Evolutionary conservation across 1,139 yeast species (phyloP).

Genomic region (Geotrichum citri-aurantii): DNA sequence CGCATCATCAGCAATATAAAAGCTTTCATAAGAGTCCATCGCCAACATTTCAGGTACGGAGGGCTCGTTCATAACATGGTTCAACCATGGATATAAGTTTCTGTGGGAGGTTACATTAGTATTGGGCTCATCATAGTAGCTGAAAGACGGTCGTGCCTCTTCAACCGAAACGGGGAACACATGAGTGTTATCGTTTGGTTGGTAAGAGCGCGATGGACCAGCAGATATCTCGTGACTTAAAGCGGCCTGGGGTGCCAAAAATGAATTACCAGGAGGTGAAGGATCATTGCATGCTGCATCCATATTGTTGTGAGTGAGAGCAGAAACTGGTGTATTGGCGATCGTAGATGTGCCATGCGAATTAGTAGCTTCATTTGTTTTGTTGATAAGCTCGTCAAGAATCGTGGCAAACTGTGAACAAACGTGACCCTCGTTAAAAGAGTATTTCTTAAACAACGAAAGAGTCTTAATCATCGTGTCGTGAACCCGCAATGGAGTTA

Average conservation of each 20-base stretch:
- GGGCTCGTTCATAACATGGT: neutral
- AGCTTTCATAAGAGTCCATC: constrained; percentile 16
- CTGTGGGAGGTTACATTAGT: neutral
- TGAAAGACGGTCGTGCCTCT: neutral
- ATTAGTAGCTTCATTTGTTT: constrained; percentile 4
- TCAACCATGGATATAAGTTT: neutral
- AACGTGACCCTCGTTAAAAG: constrained; percentile 15
- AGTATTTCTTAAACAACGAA: constrained; percentile 1
- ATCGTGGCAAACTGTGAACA: constrained; percentile 11
- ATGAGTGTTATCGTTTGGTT: neutral
- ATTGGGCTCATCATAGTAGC: neutral
- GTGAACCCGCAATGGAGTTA: constrained; percentile 10
- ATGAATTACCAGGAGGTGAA: neutral
- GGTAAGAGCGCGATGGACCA: neutral
- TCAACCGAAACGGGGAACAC: neutral
- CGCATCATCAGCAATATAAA: constrained; percentile 15
- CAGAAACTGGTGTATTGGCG: neutral
- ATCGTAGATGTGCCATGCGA: neutral
- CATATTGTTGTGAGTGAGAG: neutral
- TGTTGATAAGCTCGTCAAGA: constrained; percentile 12
- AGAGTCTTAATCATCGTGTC: constrained; percentile 3
- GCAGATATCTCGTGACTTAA: neutral
- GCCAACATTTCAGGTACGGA: neutral
- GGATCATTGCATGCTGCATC: neutral
- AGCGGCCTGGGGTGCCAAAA: neutral